These are phyloP conservation scores for Solanum virginianum DNA, from an alignment of 257 asterid species.

Conservation along the genomic window DNA sequence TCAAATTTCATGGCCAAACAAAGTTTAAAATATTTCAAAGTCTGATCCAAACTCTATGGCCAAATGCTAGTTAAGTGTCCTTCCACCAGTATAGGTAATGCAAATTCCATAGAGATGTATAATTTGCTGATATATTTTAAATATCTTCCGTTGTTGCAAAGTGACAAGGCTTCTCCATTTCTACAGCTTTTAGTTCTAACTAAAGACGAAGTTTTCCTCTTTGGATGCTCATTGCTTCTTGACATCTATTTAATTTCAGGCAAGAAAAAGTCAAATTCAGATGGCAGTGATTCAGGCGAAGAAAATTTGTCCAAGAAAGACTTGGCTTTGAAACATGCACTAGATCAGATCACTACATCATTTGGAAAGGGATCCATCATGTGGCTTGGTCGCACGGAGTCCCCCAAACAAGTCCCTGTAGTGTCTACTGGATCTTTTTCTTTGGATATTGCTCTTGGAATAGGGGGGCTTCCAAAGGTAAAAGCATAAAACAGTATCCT, in stretches of 20 bases:
- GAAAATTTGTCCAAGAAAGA: constrained; percentile 90
- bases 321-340: constrained; percentile 71
- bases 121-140: background rate
- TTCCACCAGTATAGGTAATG: background rate
- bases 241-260: constrained; percentile 21
- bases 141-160: background rate
- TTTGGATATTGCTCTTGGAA: constrained; percentile 74
- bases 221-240: background rate
- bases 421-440: constrained; percentile 89
- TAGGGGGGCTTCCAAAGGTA: constrained; percentile 96
- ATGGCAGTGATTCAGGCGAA: constrained; percentile 69
- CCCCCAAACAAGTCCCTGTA: constrained; percentile 54
- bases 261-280: constrained; percentile 59
- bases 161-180: background rate
- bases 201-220: background rate
- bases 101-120: background rate
- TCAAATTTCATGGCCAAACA: background rate
- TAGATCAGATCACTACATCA: constrained; percentile 72
- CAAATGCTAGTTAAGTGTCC: background rate
- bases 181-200: background rate
- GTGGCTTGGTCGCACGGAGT: constrained; percentile 85
- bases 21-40: background rate
- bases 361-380: constrained; percentile 93
- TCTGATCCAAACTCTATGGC: background rate
- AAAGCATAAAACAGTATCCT: background rate